Evolutionary conservation across 2,329 filamentous ascomycete genomes (phyloP).

Genomic region (Pestalotiopsis sp.): DNA sequence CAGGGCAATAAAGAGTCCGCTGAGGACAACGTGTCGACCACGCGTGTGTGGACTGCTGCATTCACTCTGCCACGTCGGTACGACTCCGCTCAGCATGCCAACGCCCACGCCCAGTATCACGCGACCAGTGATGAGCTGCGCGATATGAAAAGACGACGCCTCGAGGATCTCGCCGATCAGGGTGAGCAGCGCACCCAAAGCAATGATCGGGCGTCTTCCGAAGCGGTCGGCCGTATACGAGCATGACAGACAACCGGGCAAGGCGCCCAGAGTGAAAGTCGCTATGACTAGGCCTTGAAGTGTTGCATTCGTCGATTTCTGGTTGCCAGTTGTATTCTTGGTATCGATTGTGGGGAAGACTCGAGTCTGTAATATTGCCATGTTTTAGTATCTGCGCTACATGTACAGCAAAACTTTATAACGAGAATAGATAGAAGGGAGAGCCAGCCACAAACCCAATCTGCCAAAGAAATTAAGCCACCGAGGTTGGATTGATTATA

Average conservation of each 20-base stretch:
- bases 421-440: not conserved
- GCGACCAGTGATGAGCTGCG: conserved; percentile 45
- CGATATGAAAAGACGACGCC: conserved; percentile 37
- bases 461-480: conserved; percentile 34
- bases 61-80: conserved; percentile 44
- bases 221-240: conserved; percentile 39
- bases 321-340: conserved; percentile 30
- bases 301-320: not conserved
- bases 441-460: conserved; percentile 27
- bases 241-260: conserved; percentile 38
- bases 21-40: conserved; percentile 41
- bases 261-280: conserved; percentile 40
- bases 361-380: conserved; percentile 9
- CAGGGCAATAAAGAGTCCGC: conserved; percentile 38
- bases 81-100: conserved; percentile 40
- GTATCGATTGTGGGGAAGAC: conserved; percentile 43
- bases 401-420: not conserved
- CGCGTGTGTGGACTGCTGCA: conserved; percentile 42
- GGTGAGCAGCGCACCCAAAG: conserved; percentile 33
- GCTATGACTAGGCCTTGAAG: conserved; percentile 31
- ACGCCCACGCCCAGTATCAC: conserved; percentile 42
- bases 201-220: conserved; percentile 33
- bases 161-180: conserved; percentile 46
- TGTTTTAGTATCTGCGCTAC: not conserved
- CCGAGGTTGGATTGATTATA: conserved; percentile 44